phyloP scores from a whole-genome alignment of 495 filamentous ascomycete genomes.

The Podospora australis region DNA sequence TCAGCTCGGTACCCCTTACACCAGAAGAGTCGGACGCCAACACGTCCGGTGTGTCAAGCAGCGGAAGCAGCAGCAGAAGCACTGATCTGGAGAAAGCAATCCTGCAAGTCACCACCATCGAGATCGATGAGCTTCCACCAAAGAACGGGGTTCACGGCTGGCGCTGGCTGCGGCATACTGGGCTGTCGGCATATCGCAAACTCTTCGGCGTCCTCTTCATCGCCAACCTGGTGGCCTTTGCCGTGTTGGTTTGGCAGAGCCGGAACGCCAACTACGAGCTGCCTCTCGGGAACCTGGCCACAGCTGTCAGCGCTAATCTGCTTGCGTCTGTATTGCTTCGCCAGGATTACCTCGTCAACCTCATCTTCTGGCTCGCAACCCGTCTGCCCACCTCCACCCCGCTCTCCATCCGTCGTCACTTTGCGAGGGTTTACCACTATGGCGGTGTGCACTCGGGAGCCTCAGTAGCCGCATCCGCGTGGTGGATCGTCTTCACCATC shows the following conservation, averaged over 20 bases:
- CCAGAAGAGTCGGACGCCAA: background rate
- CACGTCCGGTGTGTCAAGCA: background rate
- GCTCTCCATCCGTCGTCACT: conserved; percentile 49
- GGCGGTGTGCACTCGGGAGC: conserved; percentile 62
- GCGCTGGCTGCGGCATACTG: conserved; percentile 13
- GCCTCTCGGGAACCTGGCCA: conserved; percentile 27
- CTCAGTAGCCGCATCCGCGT: conserved; percentile 51
- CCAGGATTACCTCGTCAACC: conserved; percentile 61
- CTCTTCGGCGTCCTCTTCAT: conserved; percentile 15
- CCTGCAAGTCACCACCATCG: conserved; percentile 5
- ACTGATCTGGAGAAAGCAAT: background rate
- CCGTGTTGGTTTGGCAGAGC: conserved; percentile 28
- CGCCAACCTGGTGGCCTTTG: conserved; percentile 9
- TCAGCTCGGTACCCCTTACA: background rate
- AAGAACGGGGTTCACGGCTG: background rate
- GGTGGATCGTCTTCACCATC: conserved; percentile 55
- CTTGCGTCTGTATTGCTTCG: conserved; percentile 41
- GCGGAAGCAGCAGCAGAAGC: background rate
- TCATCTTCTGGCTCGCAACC: conserved; percentile 45
- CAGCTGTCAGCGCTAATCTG: conserved; percentile 39
- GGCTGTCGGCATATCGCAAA: conserved; percentile 7
- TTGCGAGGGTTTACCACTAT: conserved; percentile 59
- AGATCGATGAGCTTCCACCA: background rate
- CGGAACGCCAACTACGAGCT: conserved; percentile 14
- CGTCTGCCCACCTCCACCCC: conserved; percentile 52